These are phyloP conservation scores for Hyphodiscus sp. DNA, from an alignment of 2,329 filamentous ascomycete species.

Conservation along the genomic window DNA sequence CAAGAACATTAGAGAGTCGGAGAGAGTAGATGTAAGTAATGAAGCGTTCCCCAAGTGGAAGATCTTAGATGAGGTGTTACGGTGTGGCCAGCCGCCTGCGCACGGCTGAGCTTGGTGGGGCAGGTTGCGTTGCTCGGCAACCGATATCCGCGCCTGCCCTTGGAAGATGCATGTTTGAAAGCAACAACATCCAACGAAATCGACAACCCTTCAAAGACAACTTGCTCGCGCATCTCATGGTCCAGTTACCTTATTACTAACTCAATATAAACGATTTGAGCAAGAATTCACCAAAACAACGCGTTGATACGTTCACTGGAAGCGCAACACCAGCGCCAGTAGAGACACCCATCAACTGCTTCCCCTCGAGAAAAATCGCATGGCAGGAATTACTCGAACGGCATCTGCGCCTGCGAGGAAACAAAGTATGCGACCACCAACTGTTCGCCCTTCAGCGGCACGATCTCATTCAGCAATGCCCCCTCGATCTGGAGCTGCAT, in stretches of 20 bases:
- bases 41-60: no score
- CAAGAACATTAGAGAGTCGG: no score
- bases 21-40: no score
- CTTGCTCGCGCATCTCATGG: not conserved
- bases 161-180: not conserved
- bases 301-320: not conserved
- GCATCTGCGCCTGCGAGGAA: constrained; percentile 41
- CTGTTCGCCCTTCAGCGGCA: constrained; percentile 37
- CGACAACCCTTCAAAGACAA: not conserved
- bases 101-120: no score
- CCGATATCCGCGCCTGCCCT: not conserved
- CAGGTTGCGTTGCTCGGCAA: not conserved
- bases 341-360: not conserved
- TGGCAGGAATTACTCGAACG: constrained; percentile 50
- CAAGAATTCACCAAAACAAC: not conserved
- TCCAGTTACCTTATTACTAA: not conserved
- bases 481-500: constrained; percentile 34
- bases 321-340: not conserved
- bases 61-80: no score
- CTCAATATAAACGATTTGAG: not conserved
- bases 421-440: constrained; percentile 46
- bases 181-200: not conserved
- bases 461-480: constrained; percentile 39
- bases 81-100: no score
- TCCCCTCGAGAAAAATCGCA: constrained; percentile 25